Percentiles rank a stretch among this genome's conserved stretches.
Evolutionary conservation across 2,329 filamentous ascomycete species (phyloP).

Genomic region (Alternaria ethzedia): DNA sequence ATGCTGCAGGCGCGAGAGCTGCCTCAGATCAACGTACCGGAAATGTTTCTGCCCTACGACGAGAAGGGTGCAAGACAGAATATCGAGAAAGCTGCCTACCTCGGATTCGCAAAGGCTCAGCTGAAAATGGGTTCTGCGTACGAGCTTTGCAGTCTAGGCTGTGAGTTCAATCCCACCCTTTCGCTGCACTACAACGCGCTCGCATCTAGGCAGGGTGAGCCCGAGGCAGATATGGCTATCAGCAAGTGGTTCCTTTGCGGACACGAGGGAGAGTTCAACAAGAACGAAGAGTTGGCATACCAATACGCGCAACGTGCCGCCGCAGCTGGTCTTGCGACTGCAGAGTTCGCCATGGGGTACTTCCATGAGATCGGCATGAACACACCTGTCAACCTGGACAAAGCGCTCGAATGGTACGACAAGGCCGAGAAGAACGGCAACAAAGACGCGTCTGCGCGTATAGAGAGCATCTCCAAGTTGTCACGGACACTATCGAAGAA

Average conservation of each 20-base stretch:
- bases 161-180: conserved; percentile 90
- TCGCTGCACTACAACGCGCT: conserved; percentile 96
- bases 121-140: conserved; percentile 97
- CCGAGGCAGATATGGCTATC: conserved; percentile 93
- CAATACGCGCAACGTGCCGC: conserved; percentile 90
- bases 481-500: conserved; percentile 85
- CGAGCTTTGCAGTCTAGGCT: conserved; percentile 90
- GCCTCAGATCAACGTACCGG: conserved; percentile 85
- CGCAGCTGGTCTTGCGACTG: conserved; percentile 79
- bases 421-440: conserved; percentile 90
- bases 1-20: conserved; percentile 92
- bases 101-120: conserved; percentile 95
- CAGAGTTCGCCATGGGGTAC: conserved; percentile 96
- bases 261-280: conserved; percentile 87
- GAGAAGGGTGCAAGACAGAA: conserved; percentile 78
- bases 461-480: conserved; percentile 78
- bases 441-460: conserved; percentile 79
- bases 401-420: conserved; percentile 88
- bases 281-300: conserved; percentile 94
- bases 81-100: conserved; percentile 94
- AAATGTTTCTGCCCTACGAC: conserved; percentile 72
- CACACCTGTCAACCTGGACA: conserved; percentile 79
- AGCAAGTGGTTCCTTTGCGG: conserved; percentile 99
- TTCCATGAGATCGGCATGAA: conserved; percentile 97
- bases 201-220: conserved; percentile 87